phyloP scores from a whole-genome alignment of 108 stramenopile genomes.

The Phaeodactylum tricornutum region DNA sequence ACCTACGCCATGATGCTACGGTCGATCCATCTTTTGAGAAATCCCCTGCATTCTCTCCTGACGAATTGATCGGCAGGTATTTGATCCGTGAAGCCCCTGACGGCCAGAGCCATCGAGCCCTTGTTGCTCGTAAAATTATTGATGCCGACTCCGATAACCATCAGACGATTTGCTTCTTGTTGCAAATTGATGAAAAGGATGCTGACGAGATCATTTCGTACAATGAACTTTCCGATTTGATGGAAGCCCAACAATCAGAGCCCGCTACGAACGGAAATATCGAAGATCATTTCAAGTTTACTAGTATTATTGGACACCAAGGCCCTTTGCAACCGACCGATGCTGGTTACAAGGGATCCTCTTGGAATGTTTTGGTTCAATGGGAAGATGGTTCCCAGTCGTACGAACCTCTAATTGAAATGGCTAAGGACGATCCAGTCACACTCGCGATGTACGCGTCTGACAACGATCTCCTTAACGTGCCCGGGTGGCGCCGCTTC shows the following conservation, averaged over 20 bases:
- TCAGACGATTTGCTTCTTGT: background rate
- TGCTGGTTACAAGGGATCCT: slow-evolving; percentile 13
- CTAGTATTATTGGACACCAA: slow-evolving; percentile 7
- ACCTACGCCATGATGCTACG: no score
- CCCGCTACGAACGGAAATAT: background rate
- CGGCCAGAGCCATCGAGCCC: slow-evolving; percentile 1
- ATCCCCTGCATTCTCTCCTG: no score
- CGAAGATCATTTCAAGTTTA: slow-evolving; percentile 3
- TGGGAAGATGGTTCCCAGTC: slow-evolving; percentile 22
- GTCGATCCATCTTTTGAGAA: no score
- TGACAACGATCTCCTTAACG: slow-evolving; percentile 20
- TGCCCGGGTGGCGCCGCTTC: slow-evolving; percentile 34
- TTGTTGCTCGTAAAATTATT: background rate
- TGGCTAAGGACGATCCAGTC: slow-evolving; percentile 20
- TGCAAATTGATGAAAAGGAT: background rate
- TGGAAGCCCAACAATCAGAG: slow-evolving; percentile 5
- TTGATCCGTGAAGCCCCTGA: background rate
- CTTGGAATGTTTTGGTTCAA: slow-evolving; percentile 22
- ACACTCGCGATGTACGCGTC: slow-evolving; percentile 23
- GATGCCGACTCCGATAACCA: background rate
- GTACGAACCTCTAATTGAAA: slow-evolving; percentile 14
- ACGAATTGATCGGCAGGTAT: background rate
- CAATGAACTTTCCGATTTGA: slow-evolving; percentile 4
- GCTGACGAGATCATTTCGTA: slow-evolving; percentile 7
- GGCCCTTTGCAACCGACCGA: slow-evolving; percentile 10